Conservation (phyloP, 352 stramenopile species). For the Pythium brassicae region DNA sequence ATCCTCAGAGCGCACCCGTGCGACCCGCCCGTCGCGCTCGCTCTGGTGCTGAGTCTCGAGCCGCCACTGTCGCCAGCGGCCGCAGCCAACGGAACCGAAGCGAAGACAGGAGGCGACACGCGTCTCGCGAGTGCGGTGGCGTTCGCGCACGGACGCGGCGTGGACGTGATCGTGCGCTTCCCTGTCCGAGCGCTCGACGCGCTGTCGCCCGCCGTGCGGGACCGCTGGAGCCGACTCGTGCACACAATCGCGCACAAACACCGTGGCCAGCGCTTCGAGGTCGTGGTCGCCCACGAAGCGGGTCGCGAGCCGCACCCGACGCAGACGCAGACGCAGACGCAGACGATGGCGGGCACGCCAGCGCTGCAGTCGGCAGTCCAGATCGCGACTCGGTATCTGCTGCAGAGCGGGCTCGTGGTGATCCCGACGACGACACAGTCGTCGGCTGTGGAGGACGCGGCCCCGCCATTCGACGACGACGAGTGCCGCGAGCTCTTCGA, state of each 20-base stretch:
- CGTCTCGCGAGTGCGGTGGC: constrained; percentile 12
- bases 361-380: constrained; percentile 36
- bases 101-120: background rate
- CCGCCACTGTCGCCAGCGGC: background rate
- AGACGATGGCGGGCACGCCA: constrained; percentile 14
- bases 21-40: constrained; percentile 19
- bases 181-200: constrained; percentile 22
- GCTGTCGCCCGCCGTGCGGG: constrained; percentile 8
- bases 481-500: constrained; percentile 38
- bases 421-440: constrained; percentile 19
- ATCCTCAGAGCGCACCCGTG: constrained; percentile 27
- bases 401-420: constrained; percentile 50
- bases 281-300: constrained; percentile 36
- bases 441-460: constrained; percentile 9
- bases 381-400: constrained; percentile 38
- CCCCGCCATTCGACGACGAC: constrained; percentile 8
- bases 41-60: constrained; percentile 9
- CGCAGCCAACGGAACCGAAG: background rate
- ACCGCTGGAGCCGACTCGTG: constrained; percentile 27
- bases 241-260: constrained; percentile 29
- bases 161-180: constrained; percentile 44
- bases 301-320: constrained; percentile 29
- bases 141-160: constrained; percentile 37
- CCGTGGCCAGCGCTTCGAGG: constrained; percentile 29
- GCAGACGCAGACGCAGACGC: constrained; percentile 12